Conservation (phyloP, 306 rosid species). For the Vachellia collinsii region DNA sequence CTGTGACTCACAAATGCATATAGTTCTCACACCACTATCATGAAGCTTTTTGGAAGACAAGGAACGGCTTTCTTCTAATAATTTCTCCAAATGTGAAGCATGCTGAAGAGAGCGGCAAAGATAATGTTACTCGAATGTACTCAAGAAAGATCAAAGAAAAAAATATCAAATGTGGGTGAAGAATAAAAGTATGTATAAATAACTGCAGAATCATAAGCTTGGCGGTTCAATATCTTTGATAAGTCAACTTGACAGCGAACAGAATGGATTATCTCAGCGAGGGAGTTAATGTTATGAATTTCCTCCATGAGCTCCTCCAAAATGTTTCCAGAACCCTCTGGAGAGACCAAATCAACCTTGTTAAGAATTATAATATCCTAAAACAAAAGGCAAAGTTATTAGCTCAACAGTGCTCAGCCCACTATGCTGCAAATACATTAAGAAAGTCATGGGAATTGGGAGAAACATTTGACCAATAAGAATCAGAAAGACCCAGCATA, state of each 20-base stretch:
- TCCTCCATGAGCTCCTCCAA: constrained; percentile 83
- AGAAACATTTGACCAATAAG: background rate
- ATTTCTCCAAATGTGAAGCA: constrained; percentile 66
- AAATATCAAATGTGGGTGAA: background rate
- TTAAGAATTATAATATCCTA: constrained; percentile 93
- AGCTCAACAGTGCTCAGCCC: constrained; percentile 31
- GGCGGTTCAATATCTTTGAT: constrained; percentile 74
- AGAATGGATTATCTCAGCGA: constrained; percentile 72
- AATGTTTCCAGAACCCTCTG: constrained; percentile 59
- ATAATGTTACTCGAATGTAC: constrained; percentile 27
- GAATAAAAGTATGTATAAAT: constrained; percentile 37
- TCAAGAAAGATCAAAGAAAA: constrained; percentile 16
- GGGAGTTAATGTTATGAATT: constrained; percentile 79
- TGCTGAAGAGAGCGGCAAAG: constrained; percentile 47
- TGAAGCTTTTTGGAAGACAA: constrained; percentile 69
- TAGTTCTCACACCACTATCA: constrained; percentile 79
- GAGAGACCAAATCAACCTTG: constrained; percentile 95
- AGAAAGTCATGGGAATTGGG: constrained; percentile 14
- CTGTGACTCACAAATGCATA: constrained; percentile 66
- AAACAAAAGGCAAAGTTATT: constrained; percentile 47
- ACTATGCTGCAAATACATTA: constrained; percentile 5
- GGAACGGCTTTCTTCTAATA: constrained; percentile 67
- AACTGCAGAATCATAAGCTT: constrained; percentile 74
- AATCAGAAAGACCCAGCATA: background rate
- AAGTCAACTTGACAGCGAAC: constrained; percentile 82